Percentiles rank a stretch among this genome's conserved stretches.
Conservation (phyloP, 345 rosid genomes). For the Melaleuca alternifolia region DNA sequence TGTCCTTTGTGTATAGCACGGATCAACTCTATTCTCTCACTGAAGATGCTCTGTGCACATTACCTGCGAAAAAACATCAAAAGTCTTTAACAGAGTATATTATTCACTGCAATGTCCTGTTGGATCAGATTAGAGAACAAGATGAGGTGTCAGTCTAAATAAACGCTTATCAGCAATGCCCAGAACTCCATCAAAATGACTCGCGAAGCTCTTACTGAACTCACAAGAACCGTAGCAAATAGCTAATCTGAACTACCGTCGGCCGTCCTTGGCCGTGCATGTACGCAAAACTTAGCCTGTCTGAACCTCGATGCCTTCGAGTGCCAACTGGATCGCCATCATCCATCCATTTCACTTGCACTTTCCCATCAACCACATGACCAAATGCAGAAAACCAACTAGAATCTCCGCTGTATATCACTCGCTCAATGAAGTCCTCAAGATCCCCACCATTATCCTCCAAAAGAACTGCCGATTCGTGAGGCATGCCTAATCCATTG, state of each 20-base stretch:
- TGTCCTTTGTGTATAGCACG: constrained; percentile 60
- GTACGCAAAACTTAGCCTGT: neutral
- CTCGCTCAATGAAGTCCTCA: neutral
- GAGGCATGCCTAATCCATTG: neutral
- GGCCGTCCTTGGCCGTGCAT: no score
- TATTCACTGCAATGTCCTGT: neutral
- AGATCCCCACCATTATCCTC: neutral
- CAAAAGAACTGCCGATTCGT: neutral
- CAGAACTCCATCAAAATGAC: neutral
- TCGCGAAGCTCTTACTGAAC: neutral
- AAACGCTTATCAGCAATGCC: neutral
- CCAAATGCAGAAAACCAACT: neutral
- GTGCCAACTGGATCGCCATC: neutral
- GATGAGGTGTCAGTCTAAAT: neutral
- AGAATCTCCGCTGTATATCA: neutral
- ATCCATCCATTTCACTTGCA: neutral
- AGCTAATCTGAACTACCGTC: neutral
- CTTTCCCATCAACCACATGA: neutral
- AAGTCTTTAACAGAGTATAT: neutral
- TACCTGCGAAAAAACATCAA: constrained; percentile 24
- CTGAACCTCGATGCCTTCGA: neutral
- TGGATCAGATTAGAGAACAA: neutral
- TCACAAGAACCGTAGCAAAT: neutral
- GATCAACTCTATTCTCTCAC: constrained; percentile 64
- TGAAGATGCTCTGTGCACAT: constrained; percentile 56